Percentiles rank a stretch among this genome's conserved stretches.
Conservation (phyloP, 805 yeast species). For the Teunomyces tritomae region DNA sequence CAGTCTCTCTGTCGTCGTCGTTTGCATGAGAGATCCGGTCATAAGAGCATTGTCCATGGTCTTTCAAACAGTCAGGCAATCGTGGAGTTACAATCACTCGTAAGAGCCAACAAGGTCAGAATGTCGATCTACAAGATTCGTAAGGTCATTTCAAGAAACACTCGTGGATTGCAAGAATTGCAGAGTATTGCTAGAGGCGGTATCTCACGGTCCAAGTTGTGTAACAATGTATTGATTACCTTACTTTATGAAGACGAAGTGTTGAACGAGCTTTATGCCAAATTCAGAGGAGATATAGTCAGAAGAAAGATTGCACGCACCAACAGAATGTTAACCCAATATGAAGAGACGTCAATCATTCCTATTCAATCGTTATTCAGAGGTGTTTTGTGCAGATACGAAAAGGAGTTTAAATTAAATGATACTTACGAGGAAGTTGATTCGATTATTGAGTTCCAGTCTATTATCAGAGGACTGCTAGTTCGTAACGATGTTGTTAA, state of each 20-base stretch:
- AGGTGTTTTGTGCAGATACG: constrained; percentile 61
- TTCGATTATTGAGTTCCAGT: constrained; percentile 49
- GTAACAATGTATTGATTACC: constrained; percentile 42
- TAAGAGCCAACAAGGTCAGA: constrained; percentile 38
- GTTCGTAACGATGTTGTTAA: constrained; percentile 36
- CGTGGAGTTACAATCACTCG: constrained; percentile 34
- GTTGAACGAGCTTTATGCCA: constrained; percentile 40
- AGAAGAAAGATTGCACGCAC: constrained; percentile 25
- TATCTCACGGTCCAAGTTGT: constrained; percentile 38
- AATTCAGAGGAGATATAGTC: constrained; percentile 41
- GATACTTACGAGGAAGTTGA: constrained; percentile 47
- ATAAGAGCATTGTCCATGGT: not conserved
- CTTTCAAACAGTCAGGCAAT: constrained; percentile 18
- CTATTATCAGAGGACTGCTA: constrained; percentile 47
- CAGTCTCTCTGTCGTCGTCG: constrained; percentile 31
- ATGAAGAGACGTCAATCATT: constrained; percentile 26
- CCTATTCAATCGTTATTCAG: constrained; percentile 57
- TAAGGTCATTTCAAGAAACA: constrained; percentile 6
- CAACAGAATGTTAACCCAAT: constrained; percentile 13
- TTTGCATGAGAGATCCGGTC: constrained; percentile 15
- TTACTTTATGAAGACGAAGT: constrained; percentile 37
- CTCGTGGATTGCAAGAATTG: constrained; percentile 22
- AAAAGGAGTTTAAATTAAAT: constrained; percentile 51
- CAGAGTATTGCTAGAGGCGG: constrained; percentile 49
- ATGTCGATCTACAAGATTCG: constrained; percentile 15